These are phyloP conservation scores for Bruguiera sexangula DNA, from an alignment of 345 rosid genomes.

Conservation along the genomic window DNA sequence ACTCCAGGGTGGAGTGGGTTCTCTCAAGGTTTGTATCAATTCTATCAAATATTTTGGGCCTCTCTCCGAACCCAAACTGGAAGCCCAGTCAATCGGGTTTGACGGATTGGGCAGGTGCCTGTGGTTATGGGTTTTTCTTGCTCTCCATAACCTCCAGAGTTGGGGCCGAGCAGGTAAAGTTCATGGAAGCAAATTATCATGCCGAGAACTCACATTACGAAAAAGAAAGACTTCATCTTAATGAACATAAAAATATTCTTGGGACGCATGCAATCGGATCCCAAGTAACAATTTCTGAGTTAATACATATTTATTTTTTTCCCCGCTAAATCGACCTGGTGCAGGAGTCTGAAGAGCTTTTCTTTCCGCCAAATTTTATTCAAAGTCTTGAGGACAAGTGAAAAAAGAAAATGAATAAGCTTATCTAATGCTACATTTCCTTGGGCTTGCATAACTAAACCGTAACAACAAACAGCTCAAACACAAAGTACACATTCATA, in stretches of 20 bases:
- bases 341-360: not conserved
- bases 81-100: too few relatives aligned
- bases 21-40: too few relatives aligned
- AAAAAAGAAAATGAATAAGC: conserved; percentile 2
- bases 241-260: not conserved
- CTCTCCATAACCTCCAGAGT: too few relatives aligned
- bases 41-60: too few relatives aligned
- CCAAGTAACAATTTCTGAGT: not conserved
- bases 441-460: conserved; percentile 5
- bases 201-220: too few relatives aligned
- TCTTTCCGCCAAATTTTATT: conserved; percentile 14
- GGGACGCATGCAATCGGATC: not conserved
- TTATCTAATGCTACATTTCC: conserved; percentile 15
- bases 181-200: too few relatives aligned
- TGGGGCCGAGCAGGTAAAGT: too few relatives aligned
- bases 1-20: conserved; percentile 66
- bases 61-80: too few relatives aligned
- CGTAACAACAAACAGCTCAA: not conserved
- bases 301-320: not conserved
- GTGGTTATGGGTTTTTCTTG: too few relatives aligned
- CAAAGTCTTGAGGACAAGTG: not conserved
- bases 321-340: not conserved
- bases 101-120: too few relatives aligned
- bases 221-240: too few relatives aligned
- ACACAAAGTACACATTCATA: not conserved